These are phyloP conservation scores for Amanita phalloides DNA, from an alignment of 768 basidiomycete genomes.

Conservation along the genomic window DNA sequence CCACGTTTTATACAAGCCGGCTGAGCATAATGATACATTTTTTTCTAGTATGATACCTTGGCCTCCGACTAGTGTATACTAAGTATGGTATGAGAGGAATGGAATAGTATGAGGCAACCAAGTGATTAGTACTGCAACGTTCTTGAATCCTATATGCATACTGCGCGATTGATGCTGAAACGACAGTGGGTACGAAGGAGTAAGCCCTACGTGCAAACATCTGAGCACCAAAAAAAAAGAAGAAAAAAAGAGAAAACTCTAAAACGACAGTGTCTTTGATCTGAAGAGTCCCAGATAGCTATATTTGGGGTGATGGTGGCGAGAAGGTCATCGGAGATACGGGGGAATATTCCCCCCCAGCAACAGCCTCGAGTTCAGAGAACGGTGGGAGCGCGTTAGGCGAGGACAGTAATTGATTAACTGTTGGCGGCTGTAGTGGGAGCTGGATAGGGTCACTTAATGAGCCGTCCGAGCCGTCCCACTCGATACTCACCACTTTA, in stretches of 20 bases:
- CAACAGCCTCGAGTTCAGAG: slow-evolving; percentile 74
- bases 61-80: slow-evolving; percentile 32
- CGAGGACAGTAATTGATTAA: slow-evolving; percentile 19
- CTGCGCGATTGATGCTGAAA: slow-evolving; percentile 9
- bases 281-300: slow-evolving; percentile 18
- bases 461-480: slow-evolving; percentile 24
- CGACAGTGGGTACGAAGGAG: slow-evolving; percentile 12
- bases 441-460: slow-evolving; percentile 34
- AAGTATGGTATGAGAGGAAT: slow-evolving; percentile 23
- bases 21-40: slow-evolving; percentile 43
- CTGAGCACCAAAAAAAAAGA: slow-evolving; percentile 7
- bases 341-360: slow-evolving; percentile 66
- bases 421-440: slow-evolving; percentile 31
- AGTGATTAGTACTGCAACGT: slow-evolving; percentile 7
- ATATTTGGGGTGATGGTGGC: slow-evolving; percentile 35
- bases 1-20: slow-evolving; percentile 16
- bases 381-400: slow-evolving; percentile 62
- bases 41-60: slow-evolving; percentile 39
- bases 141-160: not conserved
- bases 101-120: slow-evolving; percentile 5
- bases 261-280: slow-evolving; percentile 13
- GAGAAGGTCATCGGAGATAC: slow-evolving; percentile 66
- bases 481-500: slow-evolving; percentile 69
- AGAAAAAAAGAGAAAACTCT: not conserved
- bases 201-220: slow-evolving; percentile 1